phyloP scores from a whole-genome alignment of 2,329 filamentous ascomycete species.

The Phaeosphaeria sp. region DNA sequence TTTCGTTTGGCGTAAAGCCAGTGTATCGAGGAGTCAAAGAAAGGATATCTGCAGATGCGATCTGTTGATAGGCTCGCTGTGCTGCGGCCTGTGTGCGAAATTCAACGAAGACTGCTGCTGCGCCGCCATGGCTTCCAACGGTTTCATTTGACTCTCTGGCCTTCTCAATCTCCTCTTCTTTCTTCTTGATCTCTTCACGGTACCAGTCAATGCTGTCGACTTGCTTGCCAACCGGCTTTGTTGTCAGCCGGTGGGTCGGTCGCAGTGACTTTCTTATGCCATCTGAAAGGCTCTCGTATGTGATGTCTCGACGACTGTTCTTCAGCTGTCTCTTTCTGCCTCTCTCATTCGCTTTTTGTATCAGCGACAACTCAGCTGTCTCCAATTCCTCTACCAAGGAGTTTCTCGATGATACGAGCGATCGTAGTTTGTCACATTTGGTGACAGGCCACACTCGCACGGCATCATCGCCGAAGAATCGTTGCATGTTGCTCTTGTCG shows the following conservation, averaged over 20 bases:
- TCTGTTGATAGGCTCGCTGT: conserved; percentile 79
- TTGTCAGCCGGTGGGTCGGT: conserved; percentile 46
- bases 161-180: conserved; percentile 74
- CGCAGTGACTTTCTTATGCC: conserved; percentile 70
- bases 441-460: conserved; percentile 84
- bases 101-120: conserved; percentile 88
- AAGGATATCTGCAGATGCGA: conserved; percentile 55
- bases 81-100: conserved; percentile 84
- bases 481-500: conserved; percentile 75
- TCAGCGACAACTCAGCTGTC: conserved; percentile 83
- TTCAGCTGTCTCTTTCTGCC: conserved; percentile 69
- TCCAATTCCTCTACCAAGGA: conserved; percentile 83
- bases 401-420: conserved; percentile 82
- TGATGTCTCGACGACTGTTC: conserved; percentile 54
- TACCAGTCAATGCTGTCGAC: conserved; percentile 95
- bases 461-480: conserved; percentile 81
- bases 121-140: conserved; percentile 62
- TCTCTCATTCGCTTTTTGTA: conserved; percentile 77
- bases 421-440: conserved; percentile 77
- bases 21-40: conserved; percentile 1
- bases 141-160: conserved; percentile 71
- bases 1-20: conserved; percentile 57
- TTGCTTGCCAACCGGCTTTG: conserved; percentile 74
- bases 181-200: conserved; percentile 75
- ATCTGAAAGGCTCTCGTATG: conserved; percentile 57